A percentile compares a stretch with the other conserved stretches of the same genome.
Evolutionary conservation across 352 stramenopile genomes (phyloP).

Genomic region (Phytophthora capsici): DNA sequence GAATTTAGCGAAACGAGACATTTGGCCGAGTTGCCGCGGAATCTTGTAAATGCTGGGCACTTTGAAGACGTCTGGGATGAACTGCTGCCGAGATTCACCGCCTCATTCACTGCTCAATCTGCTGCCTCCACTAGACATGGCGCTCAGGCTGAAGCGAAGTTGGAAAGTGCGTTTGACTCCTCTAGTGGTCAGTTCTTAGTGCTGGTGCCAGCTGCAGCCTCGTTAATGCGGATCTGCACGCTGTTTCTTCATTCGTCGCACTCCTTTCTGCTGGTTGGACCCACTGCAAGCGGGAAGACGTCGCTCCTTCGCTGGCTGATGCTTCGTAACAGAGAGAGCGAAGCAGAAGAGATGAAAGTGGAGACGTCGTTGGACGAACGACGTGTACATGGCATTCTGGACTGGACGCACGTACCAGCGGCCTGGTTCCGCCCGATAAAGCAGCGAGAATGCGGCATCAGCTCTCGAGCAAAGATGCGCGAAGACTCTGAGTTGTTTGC

Average conservation of each 20-base stretch:
- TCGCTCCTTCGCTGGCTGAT: constrained; percentile 52
- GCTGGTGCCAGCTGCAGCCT: constrained; percentile 25
- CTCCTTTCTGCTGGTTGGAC: constrained; percentile 57
- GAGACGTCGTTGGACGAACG: constrained; percentile 57
- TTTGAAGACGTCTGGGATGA: constrained; percentile 54
- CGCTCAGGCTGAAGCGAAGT: neutral
- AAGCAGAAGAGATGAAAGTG: constrained; percentile 46
- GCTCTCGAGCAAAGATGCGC: constrained; percentile 30
- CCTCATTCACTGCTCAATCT: constrained; percentile 3
- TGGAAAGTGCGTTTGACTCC: constrained; percentile 34
- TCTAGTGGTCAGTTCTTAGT: constrained; percentile 46
- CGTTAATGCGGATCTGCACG: constrained; percentile 45
- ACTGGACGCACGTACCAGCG: constrained; percentile 52
- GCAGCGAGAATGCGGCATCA: neutral
- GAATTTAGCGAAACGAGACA: constrained; percentile 42
- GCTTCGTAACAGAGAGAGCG: constrained; percentile 44
- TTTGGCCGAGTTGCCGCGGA: constrained; percentile 33
- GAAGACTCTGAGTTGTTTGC: constrained; percentile 56
- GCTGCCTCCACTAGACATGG: neutral
- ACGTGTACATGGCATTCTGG: constrained; percentile 43
- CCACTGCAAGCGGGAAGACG: constrained; percentile 57
- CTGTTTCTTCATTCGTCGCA: constrained; percentile 41
- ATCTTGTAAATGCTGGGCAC: constrained; percentile 44
- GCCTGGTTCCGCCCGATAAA: constrained; percentile 47
- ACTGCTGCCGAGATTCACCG: constrained; percentile 13